Evolutionary conservation across 805 yeast species (phyloP).

Genomic region (Metschnikowia baotianmanensis): DNA sequence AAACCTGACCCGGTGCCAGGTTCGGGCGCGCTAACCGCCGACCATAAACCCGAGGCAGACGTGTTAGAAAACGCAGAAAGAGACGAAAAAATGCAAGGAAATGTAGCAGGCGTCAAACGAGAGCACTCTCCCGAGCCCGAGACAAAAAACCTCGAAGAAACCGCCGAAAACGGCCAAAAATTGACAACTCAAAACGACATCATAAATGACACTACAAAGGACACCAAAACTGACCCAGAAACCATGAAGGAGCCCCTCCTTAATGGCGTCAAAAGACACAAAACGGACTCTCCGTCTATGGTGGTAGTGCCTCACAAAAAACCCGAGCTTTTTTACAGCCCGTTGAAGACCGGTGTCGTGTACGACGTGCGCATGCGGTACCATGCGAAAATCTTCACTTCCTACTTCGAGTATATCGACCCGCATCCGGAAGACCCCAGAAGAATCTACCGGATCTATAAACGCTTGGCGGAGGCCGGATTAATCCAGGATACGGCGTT

Average conservation of each 20-base stretch:
- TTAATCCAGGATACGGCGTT: constrained; percentile 75
- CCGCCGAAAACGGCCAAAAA: too few relatives aligned
- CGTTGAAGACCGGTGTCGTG: constrained; percentile 87
- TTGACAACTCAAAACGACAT: too few relatives aligned
- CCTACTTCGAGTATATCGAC: constrained; percentile 90
- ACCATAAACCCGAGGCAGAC: too few relatives aligned
- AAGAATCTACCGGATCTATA: constrained; percentile 89
- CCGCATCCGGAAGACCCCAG: constrained; percentile 99
- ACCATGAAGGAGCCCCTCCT: neutral
- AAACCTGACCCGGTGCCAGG: too few relatives aligned
- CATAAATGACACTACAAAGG: too few relatives aligned
- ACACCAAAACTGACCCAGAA: too few relatives aligned
- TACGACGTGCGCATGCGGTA: constrained; percentile 97
- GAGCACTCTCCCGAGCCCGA: too few relatives aligned
- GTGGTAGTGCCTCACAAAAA: constrained; percentile 54
- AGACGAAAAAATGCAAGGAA: too few relatives aligned
- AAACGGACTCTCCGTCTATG: constrained; percentile 10
- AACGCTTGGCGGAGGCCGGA: constrained; percentile 92
- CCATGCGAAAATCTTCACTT: constrained; percentile 91
- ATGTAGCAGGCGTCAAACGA: too few relatives aligned
- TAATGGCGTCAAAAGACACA: constrained; percentile 5
- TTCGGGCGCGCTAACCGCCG: too few relatives aligned
- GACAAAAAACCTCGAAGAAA: too few relatives aligned
- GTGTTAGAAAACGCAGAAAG: too few relatives aligned
- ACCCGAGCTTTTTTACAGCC: constrained; percentile 69